phyloP scores from a whole-genome alignment of 2,329 filamentous ascomycete genomes.

The Talaromyces sp. region DNA sequence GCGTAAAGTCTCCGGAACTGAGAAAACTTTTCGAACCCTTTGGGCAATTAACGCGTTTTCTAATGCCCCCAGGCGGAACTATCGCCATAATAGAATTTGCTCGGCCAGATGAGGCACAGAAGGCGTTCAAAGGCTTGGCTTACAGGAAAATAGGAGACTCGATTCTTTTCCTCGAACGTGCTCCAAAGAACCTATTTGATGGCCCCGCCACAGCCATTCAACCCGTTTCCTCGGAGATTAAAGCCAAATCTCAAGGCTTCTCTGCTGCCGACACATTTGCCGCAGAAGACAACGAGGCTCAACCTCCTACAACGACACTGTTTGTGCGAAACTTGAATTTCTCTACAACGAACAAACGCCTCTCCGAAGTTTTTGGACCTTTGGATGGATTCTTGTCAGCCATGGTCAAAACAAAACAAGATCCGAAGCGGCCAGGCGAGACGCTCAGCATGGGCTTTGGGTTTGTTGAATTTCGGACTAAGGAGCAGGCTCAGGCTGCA shows the following conservation, averaged over 20 bases:
- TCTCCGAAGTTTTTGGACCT: constrained; percentile 72
- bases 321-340: constrained; percentile 96
- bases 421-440: constrained; percentile 85
- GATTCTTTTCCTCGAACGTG: constrained; percentile 89
- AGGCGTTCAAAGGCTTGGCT: constrained; percentile 77
- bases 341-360: constrained; percentile 68
- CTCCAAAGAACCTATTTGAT: constrained; percentile 73
- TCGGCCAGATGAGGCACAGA: constrained; percentile 70
- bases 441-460: constrained; percentile 95
- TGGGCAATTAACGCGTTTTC: constrained; percentile 71
- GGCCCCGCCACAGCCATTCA: constrained; percentile 26
- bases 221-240: constrained; percentile 25
- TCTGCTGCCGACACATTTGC: constrained; percentile 39
- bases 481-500: constrained; percentile 72
- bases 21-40: constrained; percentile 78
- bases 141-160: constrained; percentile 90
- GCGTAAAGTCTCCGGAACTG: constrained; percentile 73
- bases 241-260: constrained; percentile 34
- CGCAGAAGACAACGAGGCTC: constrained; percentile 32
- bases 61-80: constrained; percentile 89
- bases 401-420: constrained; percentile 84
- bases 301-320: constrained; percentile 67
- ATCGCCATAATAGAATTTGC: constrained; percentile 90
- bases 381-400: constrained; percentile 86
- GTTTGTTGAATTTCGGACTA: constrained; percentile 81